Base-by-base conservation (phyloP, 352 stramenopile genomes). In the Globisporangium mamillatum region DNA sequence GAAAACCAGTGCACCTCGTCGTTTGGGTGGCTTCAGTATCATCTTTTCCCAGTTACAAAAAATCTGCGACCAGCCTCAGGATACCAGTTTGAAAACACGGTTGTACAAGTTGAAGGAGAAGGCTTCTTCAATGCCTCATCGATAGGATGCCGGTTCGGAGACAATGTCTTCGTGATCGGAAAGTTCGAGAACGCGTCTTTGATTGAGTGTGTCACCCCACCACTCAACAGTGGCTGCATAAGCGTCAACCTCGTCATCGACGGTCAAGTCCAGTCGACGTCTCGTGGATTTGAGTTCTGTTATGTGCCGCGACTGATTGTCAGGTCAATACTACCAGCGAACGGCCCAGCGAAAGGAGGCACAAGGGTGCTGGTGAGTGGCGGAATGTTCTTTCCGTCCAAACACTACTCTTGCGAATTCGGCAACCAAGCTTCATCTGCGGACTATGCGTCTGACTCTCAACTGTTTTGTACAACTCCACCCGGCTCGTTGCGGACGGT, bases 351-450 rank as follows among this genome's bases (percentile, higher is more conserved):
- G 16, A 66, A 60, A 25, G 80, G 80, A 14, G 74, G 75, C n/a
- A 88, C 80, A 1, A 63, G 75, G 22, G 70, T 85, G 4, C 4
- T 82, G 1, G 56, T 88, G 2, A 70, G 41, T 58, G 80, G 78
- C 14, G 68, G 75, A 1, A 27, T 55, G 12, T 84, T 87, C 56
- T 25, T 60, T 7, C 20, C 27, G 3, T 60, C 72, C 29, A 60
- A 34, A 32, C 55, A 24, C 14, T 82, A 82, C 16, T 41, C 14
- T 0, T 85, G 78, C 18, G 22, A 38, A 1, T 85, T 85, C 70
- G 78, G 74, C 3, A 48, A 72, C 10, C 27, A 53, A 7, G 34
- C 38, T 4, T 46, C 71, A 4, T 46, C 54, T 9, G 74, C 75
- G 0, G 71, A 72, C 3, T 78, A 69, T 61, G 60, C 82, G 3